These are phyloP conservation scores for Celoporthe dispersa DNA, from an alignment of 2,329 filamentous ascomycete species.

Conservation along the genomic window DNA sequence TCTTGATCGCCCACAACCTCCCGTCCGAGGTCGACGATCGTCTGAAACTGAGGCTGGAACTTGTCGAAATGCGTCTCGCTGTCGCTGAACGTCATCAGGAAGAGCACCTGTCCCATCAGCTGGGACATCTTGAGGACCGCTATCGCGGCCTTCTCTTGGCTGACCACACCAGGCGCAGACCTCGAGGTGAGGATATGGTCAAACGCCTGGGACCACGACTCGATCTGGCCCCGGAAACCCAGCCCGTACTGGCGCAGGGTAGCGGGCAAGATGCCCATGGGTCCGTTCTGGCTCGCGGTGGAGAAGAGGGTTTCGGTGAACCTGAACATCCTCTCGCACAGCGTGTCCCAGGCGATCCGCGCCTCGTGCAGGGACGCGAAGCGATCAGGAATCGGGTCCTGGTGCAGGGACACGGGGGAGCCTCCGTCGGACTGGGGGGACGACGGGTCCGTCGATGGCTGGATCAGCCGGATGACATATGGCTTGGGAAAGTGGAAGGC, in stretches of 20 bases:
- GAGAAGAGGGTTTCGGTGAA: slow-evolving; percentile 61
- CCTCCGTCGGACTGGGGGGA: slow-evolving; percentile 50
- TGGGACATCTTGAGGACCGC: slow-evolving; percentile 67
- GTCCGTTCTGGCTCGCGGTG: slow-evolving; percentile 51
- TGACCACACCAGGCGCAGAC: slow-evolving; percentile 51
- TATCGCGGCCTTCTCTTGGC: slow-evolving; percentile 63
- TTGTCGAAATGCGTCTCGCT: slow-evolving; percentile 62
- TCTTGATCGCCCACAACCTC: slow-evolving; percentile 66
- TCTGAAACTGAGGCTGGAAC: slow-evolving; percentile 55
- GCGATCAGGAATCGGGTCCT: slow-evolving; percentile 45
- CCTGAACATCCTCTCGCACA: slow-evolving; percentile 60
- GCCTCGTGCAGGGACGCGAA: slow-evolving; percentile 60
- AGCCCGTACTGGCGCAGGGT: slow-evolving; percentile 52
- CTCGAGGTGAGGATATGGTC: slow-evolving; percentile 58
- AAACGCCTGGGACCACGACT: slow-evolving; percentile 61
- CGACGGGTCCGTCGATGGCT: slow-evolving; percentile 40
- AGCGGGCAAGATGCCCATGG: slow-evolving; percentile 57
- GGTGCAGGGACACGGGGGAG: slow-evolving; percentile 46
- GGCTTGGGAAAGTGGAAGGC: slow-evolving; percentile 69
- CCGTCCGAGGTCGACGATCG: slow-evolving; percentile 60
- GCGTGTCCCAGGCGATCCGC: slow-evolving; percentile 58
- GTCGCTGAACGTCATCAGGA: slow-evolving; percentile 63
- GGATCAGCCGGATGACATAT: slow-evolving; percentile 59
- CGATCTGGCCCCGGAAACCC: slow-evolving; percentile 54
- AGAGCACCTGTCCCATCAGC: slow-evolving; percentile 61